Base-by-base conservation (phyloP, 805 yeast genomes). In the Ogataea paradorogensis region DNA sequence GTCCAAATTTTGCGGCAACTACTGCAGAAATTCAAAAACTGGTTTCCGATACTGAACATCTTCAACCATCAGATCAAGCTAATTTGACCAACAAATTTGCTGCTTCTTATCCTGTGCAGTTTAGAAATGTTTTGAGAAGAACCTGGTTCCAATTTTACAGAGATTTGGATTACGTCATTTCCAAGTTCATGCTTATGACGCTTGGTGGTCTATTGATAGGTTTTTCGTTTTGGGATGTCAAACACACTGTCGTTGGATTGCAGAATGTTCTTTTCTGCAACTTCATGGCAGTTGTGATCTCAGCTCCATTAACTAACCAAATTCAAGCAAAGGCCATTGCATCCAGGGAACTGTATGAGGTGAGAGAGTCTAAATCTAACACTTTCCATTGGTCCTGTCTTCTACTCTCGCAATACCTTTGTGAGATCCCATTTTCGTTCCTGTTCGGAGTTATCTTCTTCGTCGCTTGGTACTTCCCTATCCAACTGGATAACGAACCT, bases 331-430 rank as follows among this genome's bases (percentile, higher is more conserved):
- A 73, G 40, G 82, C 82, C 18, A 69, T 76, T 31, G 66, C 63
- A 14, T 69, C 80, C 15, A 71, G 89, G 53, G 82, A 78, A 41
- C 58, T 82, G 28, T 84, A 64, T 53, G 90, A 83, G 59, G 84
- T 76, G 10, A 71, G 91, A 53, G 91, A 84, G 55, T 69, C 78
- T 15, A 73, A 79, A 43, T 79, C 86, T 4, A 82, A 82, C 54
- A 84, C 85, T 28, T 84, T 78, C 66, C 83, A 80, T 52, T 84
- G 90, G 90, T 67, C 78, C 20, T 60, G 73, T 28, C 59, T 84
- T 60, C 53, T 81, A 33, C 35, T 80, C 14, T 60, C 82, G 5
- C 80, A 80, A 51, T 67, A 67, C 45, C 28, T 76, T 14, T 70
- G 69, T 43, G 91, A 84, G 56, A 50, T 80, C 15, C 88, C 89